phyloP scores from a whole-genome alignment of 108 stramenopile species.

The Cyclotella kingstonii region DNA sequence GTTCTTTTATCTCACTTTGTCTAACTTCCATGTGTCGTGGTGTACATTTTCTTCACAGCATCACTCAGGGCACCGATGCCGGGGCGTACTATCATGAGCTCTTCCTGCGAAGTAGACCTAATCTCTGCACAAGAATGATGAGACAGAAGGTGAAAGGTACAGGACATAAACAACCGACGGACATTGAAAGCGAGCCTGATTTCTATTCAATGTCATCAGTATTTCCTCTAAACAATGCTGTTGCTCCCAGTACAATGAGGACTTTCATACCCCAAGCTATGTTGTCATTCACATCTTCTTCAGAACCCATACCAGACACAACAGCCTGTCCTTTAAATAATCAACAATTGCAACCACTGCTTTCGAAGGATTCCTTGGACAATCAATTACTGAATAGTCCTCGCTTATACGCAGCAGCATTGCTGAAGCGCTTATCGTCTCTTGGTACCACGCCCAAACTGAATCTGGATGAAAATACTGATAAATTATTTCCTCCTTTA shows the following conservation, averaged over 20 bases:
- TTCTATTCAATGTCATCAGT: slow-evolving; percentile 71
- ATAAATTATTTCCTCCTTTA: not conserved
- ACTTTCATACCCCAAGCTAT: not conserved
- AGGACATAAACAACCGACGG: slow-evolving; percentile 86
- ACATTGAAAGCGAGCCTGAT: slow-evolving; percentile 78
- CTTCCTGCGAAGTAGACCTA: slow-evolving; percentile 78
- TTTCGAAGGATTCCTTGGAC: not conserved
- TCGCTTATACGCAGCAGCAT: slow-evolving; percentile 9
- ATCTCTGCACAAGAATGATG: slow-evolving; percentile 73
- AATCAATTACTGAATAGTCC: slow-evolving; percentile 18
- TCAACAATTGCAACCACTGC: not conserved
- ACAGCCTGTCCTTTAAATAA: too few relatives aligned
- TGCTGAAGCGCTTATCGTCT: slow-evolving; percentile 15
- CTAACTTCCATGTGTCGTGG: not conserved
- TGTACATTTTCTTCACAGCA: not conserved
- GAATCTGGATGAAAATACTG: not conserved
- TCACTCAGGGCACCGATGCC: slow-evolving; percentile 84
- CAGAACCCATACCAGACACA: too few relatives aligned
- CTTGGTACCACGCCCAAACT: slow-evolving; percentile 1
- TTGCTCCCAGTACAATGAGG: not conserved
- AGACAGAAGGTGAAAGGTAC: slow-evolving; percentile 89
- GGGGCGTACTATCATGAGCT: slow-evolving; percentile 84
- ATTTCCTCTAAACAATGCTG: too few relatives aligned
- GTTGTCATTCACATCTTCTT: not conserved
- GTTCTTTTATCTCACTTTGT: too few relatives aligned